A percentile compares a stretch with the other conserved stretches of the same genome.
Evolutionary conservation across 495 filamentous ascomycete species (phyloP).

Genomic region (Penicillium dipodomyicola): DNA sequence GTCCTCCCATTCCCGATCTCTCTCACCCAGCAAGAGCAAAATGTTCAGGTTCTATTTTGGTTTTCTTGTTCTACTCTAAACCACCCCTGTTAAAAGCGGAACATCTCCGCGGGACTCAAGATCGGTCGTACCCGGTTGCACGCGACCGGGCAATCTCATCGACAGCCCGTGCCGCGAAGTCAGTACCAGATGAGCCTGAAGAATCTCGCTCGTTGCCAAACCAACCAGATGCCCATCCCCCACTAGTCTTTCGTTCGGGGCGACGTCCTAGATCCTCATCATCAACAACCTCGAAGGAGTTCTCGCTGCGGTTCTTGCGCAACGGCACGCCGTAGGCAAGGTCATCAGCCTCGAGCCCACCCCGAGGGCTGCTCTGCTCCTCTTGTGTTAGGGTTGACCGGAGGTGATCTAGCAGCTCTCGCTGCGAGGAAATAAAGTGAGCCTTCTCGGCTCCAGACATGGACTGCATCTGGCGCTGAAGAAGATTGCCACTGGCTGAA

Average conservation of each 20-base stretch:
- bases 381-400: slow-evolving; percentile 73
- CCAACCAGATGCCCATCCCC: slow-evolving; percentile 42
- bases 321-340: slow-evolving; percentile 50
- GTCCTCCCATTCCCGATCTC: background rate
- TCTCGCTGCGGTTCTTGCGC: slow-evolving; percentile 69
- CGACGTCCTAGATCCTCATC: slow-evolving; percentile 57
- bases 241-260: slow-evolving; percentile 23
- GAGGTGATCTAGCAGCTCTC: slow-evolving; percentile 66
- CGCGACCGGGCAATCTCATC: slow-evolving; percentile 25
- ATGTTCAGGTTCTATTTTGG: slow-evolving; percentile 11
- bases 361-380: slow-evolving; percentile 50
- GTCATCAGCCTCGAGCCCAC: slow-evolving; percentile 44
- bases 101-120: slow-evolving; percentile 6
- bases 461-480: slow-evolving; percentile 62
- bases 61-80: background rate
- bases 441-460: slow-evolving; percentile 60
- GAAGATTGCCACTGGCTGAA: slow-evolving; percentile 58
- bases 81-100: background rate
- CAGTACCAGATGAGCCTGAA: slow-evolving; percentile 31
- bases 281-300: slow-evolving; percentile 81
- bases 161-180: slow-evolving; percentile 33
- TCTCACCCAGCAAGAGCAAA: slow-evolving; percentile 7
- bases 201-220: slow-evolving; percentile 34
- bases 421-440: slow-evolving; percentile 67
- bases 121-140: slow-evolving; percentile 27